A percentile compares a stretch with the other conserved stretches of the same genome.
phyloP scores from a whole-genome alignment of 2,329 filamentous ascomycete genomes.

The Passalora sequoiae region DNA sequence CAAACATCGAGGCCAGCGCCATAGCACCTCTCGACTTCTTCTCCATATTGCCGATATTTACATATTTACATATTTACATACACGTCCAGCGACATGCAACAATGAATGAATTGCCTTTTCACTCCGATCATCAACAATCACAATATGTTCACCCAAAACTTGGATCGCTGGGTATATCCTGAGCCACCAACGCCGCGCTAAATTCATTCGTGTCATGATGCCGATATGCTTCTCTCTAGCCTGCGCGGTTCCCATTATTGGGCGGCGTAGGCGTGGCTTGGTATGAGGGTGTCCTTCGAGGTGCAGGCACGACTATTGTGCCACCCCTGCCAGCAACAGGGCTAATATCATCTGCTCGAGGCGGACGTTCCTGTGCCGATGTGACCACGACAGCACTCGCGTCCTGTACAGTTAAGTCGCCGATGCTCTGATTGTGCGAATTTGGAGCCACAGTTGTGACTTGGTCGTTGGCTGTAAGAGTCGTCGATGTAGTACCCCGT shows the following conservation, averaged over 20 bases:
- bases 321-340: slow-evolving; percentile 19
- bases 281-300: slow-evolving; percentile 12
- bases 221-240: too few relatives aligned
- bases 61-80: too few relatives aligned
- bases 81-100: too few relatives aligned
- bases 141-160: too few relatives aligned
- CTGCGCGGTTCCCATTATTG: neutral
- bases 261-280: slow-evolving; percentile 8
- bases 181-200: slow-evolving; percentile 5
- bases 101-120: too few relatives aligned
- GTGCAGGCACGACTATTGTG: slow-evolving; percentile 27
- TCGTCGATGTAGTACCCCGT: slow-evolving; percentile 15
- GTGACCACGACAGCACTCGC: slow-evolving; percentile 1
- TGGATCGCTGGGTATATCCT: slow-evolving; percentile 6
- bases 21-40: too few relatives aligned
- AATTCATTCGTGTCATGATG: slow-evolving; percentile 4
- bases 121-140: too few relatives aligned
- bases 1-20: too few relatives aligned
- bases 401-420: neutral
- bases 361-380: slow-evolving; percentile 17
- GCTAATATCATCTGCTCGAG: slow-evolving; percentile 29
- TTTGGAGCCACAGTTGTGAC: neutral
- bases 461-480: slow-evolving; percentile 12
- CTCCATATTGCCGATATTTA: too few relatives aligned
- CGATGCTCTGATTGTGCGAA: too few relatives aligned